Conservation (phyloP, 306 rosid species). For the Vigna nakashimae region DNA sequence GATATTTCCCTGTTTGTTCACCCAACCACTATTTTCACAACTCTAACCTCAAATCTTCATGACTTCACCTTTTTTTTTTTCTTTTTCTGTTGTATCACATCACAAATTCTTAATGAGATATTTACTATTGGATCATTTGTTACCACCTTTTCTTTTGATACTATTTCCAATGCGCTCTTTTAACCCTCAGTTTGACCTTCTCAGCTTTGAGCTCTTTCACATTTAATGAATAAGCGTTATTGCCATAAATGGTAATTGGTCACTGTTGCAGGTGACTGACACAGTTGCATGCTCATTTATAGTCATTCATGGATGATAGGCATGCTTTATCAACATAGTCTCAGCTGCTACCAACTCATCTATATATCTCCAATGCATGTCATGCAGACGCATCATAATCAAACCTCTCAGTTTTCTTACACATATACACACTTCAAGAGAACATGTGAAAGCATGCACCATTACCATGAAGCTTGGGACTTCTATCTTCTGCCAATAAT, state of each 20-base stretch:
- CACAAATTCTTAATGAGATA: neutral
- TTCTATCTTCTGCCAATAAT: constrained; percentile 14
- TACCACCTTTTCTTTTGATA: neutral
- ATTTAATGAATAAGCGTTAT: constrained; percentile 42
- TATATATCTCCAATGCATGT: constrained; percentile 25
- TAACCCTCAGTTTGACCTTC: constrained; percentile 44
- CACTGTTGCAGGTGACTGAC: constrained; percentile 28
- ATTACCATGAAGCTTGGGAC: neutral
- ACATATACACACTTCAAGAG: constrained; percentile 39
- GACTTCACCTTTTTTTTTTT: constrained; percentile 16
- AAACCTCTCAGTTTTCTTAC: constrained; percentile 15
- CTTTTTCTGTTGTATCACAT: constrained; percentile 6
- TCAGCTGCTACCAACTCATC: constrained; percentile 30
- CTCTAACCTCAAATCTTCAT: constrained; percentile 50
- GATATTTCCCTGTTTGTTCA: constrained; percentile 40
- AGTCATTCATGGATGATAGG: neutral
- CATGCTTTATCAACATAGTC: neutral
- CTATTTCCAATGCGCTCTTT: constrained; percentile 30
- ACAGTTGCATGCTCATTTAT: constrained; percentile 43
- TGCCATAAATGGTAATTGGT: constrained; percentile 2
- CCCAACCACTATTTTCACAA: constrained; percentile 65
- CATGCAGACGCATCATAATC: constrained; percentile 30
- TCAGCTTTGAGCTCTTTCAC: constrained; percentile 4
- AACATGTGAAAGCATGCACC: constrained; percentile 13
- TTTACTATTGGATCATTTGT: neutral